These are phyloP conservation scores for Massospora cicadina DNA, from an alignment of 371 early-diverging fungal species.

Conservation along the genomic window DNA sequence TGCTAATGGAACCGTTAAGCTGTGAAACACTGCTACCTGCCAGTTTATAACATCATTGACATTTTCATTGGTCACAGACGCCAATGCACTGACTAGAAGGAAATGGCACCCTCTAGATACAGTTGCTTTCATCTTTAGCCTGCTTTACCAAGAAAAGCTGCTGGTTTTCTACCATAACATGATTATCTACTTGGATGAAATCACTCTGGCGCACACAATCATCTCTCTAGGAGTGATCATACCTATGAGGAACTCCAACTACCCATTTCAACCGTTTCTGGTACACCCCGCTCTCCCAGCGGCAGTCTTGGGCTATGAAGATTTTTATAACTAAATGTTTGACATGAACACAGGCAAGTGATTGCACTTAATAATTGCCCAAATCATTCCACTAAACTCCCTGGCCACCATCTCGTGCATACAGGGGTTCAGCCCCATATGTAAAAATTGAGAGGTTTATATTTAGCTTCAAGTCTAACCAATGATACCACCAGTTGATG, in stretches of 20 bases:
- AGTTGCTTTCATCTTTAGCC: slow-evolving; percentile 48
- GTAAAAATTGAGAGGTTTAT: slow-evolving; percentile 59
- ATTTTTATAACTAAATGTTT: slow-evolving; percentile 52
- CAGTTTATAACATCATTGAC: slow-evolving; percentile 24
- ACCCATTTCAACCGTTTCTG: slow-evolving; percentile 65
- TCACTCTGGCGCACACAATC: slow-evolving; percentile 47
- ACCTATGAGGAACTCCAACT: slow-evolving; percentile 36
- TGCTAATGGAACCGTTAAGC: slow-evolving; percentile 65
- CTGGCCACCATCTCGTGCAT: slow-evolving; percentile 39
- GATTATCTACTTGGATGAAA: slow-evolving; percentile 45
- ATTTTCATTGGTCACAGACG: slow-evolving; percentile 23
- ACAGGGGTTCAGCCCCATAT: slow-evolving; percentile 69
- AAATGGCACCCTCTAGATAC: slow-evolving; percentile 24
- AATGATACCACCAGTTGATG: slow-evolving; percentile 33
- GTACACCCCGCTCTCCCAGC: slow-evolving; percentile 58
- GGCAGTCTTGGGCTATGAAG: slow-evolving; percentile 60
- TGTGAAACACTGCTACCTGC: slow-evolving; percentile 49
- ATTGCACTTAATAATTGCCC: slow-evolving; percentile 40
- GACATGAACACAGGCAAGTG: slow-evolving; percentile 48
- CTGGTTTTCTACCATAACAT: slow-evolving; percentile 49
- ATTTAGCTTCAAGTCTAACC: slow-evolving; percentile 42
- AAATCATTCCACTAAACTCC: slow-evolving; percentile 44
- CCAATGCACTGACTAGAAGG: not conserved
- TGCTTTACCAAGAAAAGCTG: slow-evolving; percentile 32
- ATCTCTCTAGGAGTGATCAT: slow-evolving; percentile 31